Base-by-base conservation (phyloP, 163 green algal genomes). In the Chlorella variabilis region DNA sequence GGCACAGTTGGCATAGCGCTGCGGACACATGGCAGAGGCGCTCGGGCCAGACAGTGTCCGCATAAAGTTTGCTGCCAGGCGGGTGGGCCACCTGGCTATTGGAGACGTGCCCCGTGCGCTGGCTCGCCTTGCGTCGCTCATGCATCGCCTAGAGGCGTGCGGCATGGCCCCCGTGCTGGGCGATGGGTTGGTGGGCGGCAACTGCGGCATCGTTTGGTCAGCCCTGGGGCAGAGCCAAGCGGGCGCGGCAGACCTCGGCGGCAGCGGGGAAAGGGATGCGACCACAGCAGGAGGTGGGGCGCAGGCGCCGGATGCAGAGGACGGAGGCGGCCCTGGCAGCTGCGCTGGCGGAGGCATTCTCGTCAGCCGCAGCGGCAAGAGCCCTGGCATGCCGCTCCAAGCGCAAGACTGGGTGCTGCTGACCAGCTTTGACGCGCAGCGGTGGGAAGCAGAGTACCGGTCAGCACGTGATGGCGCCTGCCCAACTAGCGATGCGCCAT, bases 281-380 rank as follows among this genome's bases (percentile, higher is more conserved):
- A 23, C 4, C 11, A 13, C 29, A 68, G 8, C 78, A 69, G 17
- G 67, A 63, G 34, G 23, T 31, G 0, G 27, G 33, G 59, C 23
- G 54, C 54, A 62, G 21, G 54, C 54, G 29, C 23, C 21, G 3
- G n/a, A 23, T 54, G 45, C 45, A 54, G 15, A 54, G 15, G n/a
- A n/a, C n/a, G n/a, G n/a, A n/a, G n/a, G n/a, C n/a, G n/a, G n/a
- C n/a, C n/a, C n/a, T n/a, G n/a, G 54, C 68, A 27, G 15, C 39
- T 2, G 62, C 34, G 5, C 31, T 29, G 0, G 33, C 62, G 13
- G 67, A n/a, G 61, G 76, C 27, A 33, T 87, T 13, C 42, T 85
- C 18, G 77, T 87, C 2, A 89, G 71, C 61, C 82, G 80, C 77
- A 82, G 77, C 21, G 86, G 86, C 71, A 90, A 90, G 69, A 41